Conservation (phyloP, 2,329 filamentous ascomycete genomes). For the Fusarium newnesense region DNA sequence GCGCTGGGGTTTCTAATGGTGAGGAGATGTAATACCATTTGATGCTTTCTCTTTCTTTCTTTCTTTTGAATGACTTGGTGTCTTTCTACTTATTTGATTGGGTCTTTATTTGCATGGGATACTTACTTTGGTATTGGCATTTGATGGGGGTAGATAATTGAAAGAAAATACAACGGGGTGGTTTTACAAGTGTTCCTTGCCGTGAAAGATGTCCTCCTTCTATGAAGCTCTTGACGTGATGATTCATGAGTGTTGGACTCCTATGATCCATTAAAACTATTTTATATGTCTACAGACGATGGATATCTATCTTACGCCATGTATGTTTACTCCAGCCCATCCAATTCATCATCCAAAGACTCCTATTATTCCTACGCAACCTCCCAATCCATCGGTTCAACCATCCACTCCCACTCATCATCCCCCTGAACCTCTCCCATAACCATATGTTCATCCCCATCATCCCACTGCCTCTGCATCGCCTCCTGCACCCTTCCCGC, state of each 20-base stretch:
- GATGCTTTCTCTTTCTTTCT: not conserved
- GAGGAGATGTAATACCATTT: not conserved
- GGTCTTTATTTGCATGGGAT: slow-evolving; percentile 9
- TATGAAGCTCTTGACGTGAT: not conserved
- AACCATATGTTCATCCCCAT: slow-evolving; percentile 20
- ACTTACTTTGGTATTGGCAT: not conserved
- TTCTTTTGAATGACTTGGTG: slow-evolving; percentile 22
- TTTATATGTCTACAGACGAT: not conserved
- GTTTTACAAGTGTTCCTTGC: not conserved
- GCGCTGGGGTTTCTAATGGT: slow-evolving; percentile 25
- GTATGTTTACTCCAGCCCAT: not conserved
- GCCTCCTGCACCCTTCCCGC: slow-evolving; percentile 53
- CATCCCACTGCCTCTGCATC: slow-evolving; percentile 53
- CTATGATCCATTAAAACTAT: not conserved
- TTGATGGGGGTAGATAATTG: slow-evolving; percentile 27
- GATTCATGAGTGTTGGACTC: not conserved
- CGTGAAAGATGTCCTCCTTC: not conserved
- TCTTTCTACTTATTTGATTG: slow-evolving; percentile 15
- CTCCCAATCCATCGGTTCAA: slow-evolving; percentile 54
- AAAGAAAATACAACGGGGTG: slow-evolving; percentile 28
- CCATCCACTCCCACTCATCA: slow-evolving; percentile 54
- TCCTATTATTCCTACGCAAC: slow-evolving; percentile 15
- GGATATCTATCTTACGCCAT: not conserved
- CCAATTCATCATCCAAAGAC: not conserved
- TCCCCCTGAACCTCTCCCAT: slow-evolving; percentile 23